Conservation (phyloP, 2,329 filamentous ascomycete species). For the Fusarium foetens region DNA sequence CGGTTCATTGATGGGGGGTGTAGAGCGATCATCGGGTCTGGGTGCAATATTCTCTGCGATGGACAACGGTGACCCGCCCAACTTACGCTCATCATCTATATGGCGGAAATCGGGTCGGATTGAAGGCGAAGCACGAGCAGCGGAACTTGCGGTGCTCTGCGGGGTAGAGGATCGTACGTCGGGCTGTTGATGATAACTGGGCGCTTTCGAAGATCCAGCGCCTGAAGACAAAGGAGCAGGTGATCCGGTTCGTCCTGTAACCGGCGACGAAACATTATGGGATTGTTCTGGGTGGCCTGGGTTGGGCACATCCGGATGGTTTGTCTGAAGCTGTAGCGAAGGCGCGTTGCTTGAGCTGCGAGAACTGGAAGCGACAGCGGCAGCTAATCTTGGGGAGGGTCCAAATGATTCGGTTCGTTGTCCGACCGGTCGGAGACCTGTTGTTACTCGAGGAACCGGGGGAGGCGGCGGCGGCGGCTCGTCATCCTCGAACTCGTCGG, state of each 20-base stretch:
- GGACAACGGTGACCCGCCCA: slow-evolving; percentile 66
- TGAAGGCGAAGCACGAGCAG: slow-evolving; percentile 67
- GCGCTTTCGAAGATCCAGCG: slow-evolving; percentile 23
- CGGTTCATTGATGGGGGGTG: slow-evolving; percentile 20
- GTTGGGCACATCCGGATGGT: slow-evolving; percentile 14
- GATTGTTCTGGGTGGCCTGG: slow-evolving; percentile 18
- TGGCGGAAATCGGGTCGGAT: slow-evolving; percentile 80
- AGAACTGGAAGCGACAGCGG: slow-evolving; percentile 40
- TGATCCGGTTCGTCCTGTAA: slow-evolving; percentile 30
- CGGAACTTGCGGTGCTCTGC: slow-evolving; percentile 37
- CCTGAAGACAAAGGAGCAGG: slow-evolving; percentile 32
- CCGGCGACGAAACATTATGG: slow-evolving; percentile 25
- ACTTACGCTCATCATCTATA: slow-evolving; percentile 69
- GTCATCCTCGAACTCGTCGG: slow-evolving; percentile 70
- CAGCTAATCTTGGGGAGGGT: slow-evolving; percentile 40
- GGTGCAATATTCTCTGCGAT: slow-evolving; percentile 63
- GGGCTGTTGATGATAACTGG: slow-evolving; percentile 33
- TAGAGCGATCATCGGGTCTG: slow-evolving; percentile 49
- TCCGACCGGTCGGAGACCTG: slow-evolving; percentile 44
- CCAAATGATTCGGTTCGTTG: slow-evolving; percentile 46
- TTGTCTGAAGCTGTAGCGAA: slow-evolving; percentile 44
- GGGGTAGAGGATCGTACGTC: slow-evolving; percentile 41
- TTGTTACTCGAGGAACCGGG: slow-evolving; percentile 43
- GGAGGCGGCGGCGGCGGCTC: slow-evolving; percentile 56
- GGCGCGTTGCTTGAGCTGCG: slow-evolving; percentile 41